These are phyloP conservation scores for Colletotrichum godetiae DNA, from an alignment of 2,329 filamentous ascomycete genomes.

Conservation along the genomic window DNA sequence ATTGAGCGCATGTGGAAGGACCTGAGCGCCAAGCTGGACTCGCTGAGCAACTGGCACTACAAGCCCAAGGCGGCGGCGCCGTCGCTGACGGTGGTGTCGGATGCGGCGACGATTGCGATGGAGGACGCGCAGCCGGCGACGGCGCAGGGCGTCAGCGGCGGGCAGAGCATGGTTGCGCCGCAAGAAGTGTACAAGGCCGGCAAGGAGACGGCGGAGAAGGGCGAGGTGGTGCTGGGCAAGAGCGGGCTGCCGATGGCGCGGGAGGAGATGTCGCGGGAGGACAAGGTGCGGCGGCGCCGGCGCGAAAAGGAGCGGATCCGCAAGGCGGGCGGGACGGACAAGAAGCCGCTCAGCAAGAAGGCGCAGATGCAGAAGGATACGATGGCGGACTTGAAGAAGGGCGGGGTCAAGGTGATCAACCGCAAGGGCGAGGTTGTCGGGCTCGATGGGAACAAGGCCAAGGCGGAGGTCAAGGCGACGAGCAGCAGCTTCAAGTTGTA, in stretches of 20 bases:
- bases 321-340: slow-evolving; percentile 68
- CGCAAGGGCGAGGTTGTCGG: slow-evolving; percentile 88
- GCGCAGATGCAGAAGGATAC: slow-evolving; percentile 60
- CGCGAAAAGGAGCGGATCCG: slow-evolving; percentile 87
- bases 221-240: slow-evolving; percentile 79
- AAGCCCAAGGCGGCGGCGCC: slow-evolving; percentile 87
- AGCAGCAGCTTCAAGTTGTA: slow-evolving; percentile 74
- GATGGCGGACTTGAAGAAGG: slow-evolving; percentile 79
- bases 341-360: slow-evolving; percentile 68
- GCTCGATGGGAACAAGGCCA: slow-evolving; percentile 82
- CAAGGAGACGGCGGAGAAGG: slow-evolving; percentile 70
- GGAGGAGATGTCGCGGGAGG: slow-evolving; percentile 89
- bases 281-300: slow-evolving; percentile 80
- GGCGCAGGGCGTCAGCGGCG: slow-evolving; percentile 76
- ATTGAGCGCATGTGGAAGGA: slow-evolving; percentile 87
- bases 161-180: slow-evolving; percentile 83
- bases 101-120: slow-evolving; percentile 92
- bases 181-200: slow-evolving; percentile 94
- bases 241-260: slow-evolving; percentile 81
- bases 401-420: slow-evolving; percentile 91
- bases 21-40: slow-evolving; percentile 83
- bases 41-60: slow-evolving; percentile 94
- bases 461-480: slow-evolving; percentile 60
- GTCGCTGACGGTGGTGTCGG: slow-evolving; percentile 86
- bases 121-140: slow-evolving; percentile 93